Evolutionary conservation across 2,329 filamentous ascomycete species (phyloP).

Genomic region (Fusarium sp.): DNA sequence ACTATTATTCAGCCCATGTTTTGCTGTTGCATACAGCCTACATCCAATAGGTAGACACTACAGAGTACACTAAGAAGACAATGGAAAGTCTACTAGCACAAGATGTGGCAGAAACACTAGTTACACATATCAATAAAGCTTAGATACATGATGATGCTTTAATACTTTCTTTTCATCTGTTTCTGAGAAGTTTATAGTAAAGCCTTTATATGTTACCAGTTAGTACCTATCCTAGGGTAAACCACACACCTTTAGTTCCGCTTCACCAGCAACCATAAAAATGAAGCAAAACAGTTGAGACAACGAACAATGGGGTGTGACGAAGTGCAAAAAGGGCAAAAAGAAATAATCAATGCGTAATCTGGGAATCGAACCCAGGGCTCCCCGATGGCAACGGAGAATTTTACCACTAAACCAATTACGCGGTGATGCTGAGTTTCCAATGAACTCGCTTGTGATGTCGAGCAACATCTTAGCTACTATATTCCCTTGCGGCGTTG

Average conservation of each 20-base stretch:
- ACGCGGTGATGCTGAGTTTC: conserved; percentile 1
- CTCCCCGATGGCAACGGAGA: conserved; percentile 42
- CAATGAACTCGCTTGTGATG: neutral
- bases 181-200: neutral
- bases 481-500: rapidly evolving
- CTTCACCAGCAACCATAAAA: neutral
- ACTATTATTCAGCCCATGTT: neutral
- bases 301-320: no score
- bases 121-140: no score
- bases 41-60: no score
- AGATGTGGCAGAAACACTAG: no score
- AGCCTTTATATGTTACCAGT: neutral
- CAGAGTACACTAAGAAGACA: no score
- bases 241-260: neutral
- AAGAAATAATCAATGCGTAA: conserved; percentile 25
- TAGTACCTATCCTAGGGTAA: neutral
- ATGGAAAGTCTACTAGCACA: no score
- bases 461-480: rapidly evolving
- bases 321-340: neutral
- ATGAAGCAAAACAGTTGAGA: neutral
- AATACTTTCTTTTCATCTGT: neutral
- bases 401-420: conserved; percentile 44
- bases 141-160: no score
- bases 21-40: no score
- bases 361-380: conserved; percentile 43